Base-by-base conservation (phyloP, 169 alveolate species). In the Theileria sp. region DNA sequence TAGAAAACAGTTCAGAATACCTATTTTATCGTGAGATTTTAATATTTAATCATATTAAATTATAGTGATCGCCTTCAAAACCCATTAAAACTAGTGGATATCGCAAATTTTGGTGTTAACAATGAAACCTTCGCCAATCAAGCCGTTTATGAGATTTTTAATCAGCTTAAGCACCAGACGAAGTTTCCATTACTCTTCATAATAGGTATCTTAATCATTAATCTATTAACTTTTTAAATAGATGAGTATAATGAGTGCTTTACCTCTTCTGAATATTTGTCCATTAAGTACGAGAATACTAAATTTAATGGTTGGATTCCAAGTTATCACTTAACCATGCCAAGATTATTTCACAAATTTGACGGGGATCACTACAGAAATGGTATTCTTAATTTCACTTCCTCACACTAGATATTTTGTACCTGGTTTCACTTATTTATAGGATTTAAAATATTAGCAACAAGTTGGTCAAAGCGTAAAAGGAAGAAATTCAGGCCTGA, bases 241-340 rank as follows among this genome's bases (percentile, higher is more conserved):
- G 90, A 84, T 60, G 86, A 84, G 76, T 84, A 72, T 61, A 84
- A 84, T 50, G 90, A 84, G 51, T 84, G 90, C 64, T 86, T 91
- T 64, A 86, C 93, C 21, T 92, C 85, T 1, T 91, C 94, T 23
- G 94, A 91, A 79, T 91, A 91, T 58, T 68, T 91, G 10, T 91
- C 94, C 19, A 87, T 91, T 58, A 87, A 91, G 79, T 91, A 87
- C 67, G 93, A 91, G 77, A 79, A 79, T 74, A 91, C 94, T 15
- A 87, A 87, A 83, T 91, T 81, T 78, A 81, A 86, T 77, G 94
- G 94, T 17, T 91, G 92, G 83, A 91, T 91, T 23, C 94, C 94
- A 10, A 86, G 92, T 38, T 91, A 91, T 81, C 89, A 91, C 70
- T 86, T 91, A 28, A 80, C 93, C 30, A 91, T 91, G 83, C 94